Evolutionary conservation across 2,329 filamentous ascomycete genomes (phyloP).

Genomic region (Nectriaceae sp.): DNA sequence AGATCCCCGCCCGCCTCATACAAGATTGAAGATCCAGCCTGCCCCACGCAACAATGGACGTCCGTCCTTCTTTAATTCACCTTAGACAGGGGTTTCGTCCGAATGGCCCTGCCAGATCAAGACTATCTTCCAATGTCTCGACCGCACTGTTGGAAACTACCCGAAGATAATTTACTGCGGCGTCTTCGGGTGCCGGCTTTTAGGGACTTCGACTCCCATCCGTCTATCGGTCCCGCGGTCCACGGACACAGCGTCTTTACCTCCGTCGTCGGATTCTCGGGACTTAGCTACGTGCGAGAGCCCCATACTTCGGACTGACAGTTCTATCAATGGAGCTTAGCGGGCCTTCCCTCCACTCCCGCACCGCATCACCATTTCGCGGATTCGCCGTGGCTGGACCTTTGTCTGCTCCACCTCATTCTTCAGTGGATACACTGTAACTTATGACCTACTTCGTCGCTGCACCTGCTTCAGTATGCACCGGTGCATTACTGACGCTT

Average conservation of each 20-base stretch:
- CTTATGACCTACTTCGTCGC: too few relatives aligned
- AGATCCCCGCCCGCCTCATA: slow-evolving; percentile 18
- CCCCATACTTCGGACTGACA: slow-evolving; percentile 12
- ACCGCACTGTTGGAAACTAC: neutral
- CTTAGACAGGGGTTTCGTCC: too few relatives aligned
- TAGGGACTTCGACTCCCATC: slow-evolving; percentile 11
- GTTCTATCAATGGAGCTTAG: slow-evolving; percentile 6
- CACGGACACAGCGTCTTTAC: slow-evolving; percentile 6
- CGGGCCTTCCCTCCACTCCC: slow-evolving; percentile 13
- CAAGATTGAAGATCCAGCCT: slow-evolving; percentile 10
- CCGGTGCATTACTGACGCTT: too few relatives aligned
- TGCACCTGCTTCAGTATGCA: too few relatives aligned
- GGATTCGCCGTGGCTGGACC: slow-evolving; percentile 17
- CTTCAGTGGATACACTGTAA: too few relatives aligned
- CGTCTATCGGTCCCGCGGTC: slow-evolving; percentile 9
- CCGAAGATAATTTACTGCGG: slow-evolving; percentile 4
- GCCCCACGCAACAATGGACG: slow-evolving; percentile 16
- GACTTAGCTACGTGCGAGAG: slow-evolving; percentile 23
- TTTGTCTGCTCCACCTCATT: too few relatives aligned
- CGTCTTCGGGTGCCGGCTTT: slow-evolving; percentile 10
- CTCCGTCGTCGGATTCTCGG: slow-evolving; percentile 25
- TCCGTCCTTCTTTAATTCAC: too few relatives aligned
- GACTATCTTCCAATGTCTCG: neutral
- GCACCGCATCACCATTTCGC: slow-evolving; percentile 10
- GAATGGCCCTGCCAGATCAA: too few relatives aligned